Base-by-base conservation (phyloP, 2,329 filamentous ascomycete species). In the Clonostachys rhizophaga region DNA sequence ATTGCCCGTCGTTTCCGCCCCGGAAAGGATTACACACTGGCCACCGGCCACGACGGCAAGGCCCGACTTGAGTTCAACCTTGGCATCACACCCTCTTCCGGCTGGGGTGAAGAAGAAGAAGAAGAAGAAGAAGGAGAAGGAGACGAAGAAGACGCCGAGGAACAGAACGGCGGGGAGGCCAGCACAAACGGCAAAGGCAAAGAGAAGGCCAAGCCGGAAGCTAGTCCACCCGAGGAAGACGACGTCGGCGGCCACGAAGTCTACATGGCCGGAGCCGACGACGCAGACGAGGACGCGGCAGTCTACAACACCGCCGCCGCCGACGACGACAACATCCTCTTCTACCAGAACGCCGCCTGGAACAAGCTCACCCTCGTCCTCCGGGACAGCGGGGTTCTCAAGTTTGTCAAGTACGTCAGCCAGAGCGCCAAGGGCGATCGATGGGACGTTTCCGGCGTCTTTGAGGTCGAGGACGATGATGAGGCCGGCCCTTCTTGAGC, bases 341-440 rank as follows among this genome's bases (percentile, higher is more conserved):
- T 83, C 66, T 81, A 79, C 71, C 79, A 83, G 64, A 74, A 75
- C 9, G 75, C 79, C 2, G 65, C 78, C 14, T 99, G 94, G 94
- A 97, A 97, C 66, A 89, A 87, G 53, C 76, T 99, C 72, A 91
- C 86, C 53, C 82, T 99, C 54, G 94, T 97, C 34, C 72, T 97
- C 55, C 80, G 94, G 49, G 94, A 99, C 63, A 83, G 81, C 55
- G 91, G 89, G 13, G 86, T 87, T 13, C 74, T 99, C 61, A 86
- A 89, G 64, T 99, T 99, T 63, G 91, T 97, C 59, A 99, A 97
- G 74, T 99, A 97, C 65, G 87, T 99, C 18, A 95, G 87, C 66
- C 76, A 76, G 50, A 81, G 78, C 44, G 94, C 94, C 8, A 81
- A 81, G 60, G 94, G 94, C 1, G 94, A 97, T 68, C 78, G 94